Conservation (phyloP, 1,139 yeast genomes). For the Blastobotrys aristatus region DNA sequence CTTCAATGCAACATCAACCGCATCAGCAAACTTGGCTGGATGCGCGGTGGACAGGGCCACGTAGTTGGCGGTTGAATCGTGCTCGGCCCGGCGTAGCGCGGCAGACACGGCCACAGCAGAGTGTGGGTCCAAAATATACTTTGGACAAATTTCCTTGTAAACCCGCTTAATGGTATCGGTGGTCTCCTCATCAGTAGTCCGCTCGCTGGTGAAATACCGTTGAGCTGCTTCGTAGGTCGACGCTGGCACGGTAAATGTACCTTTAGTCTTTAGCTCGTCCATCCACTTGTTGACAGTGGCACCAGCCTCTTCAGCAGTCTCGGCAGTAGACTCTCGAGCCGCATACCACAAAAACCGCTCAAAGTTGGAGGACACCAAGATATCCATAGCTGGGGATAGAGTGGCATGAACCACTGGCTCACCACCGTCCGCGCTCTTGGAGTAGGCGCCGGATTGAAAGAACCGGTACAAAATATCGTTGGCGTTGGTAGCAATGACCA, state of each 20-base stretch:
- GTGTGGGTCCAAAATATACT: constrained; percentile 92
- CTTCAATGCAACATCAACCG: constrained; percentile 75
- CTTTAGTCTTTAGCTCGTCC: constrained; percentile 66
- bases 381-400: constrained; percentile 97
- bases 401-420: constrained; percentile 77
- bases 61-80: constrained; percentile 45
- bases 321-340: constrained; percentile 62
- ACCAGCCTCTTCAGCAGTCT: constrained; percentile 69
- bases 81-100: constrained; percentile 57
- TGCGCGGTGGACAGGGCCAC: constrained; percentile 94
- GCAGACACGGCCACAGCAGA: constrained; percentile 91
- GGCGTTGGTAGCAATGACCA: constrained; percentile 92
- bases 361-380: constrained; percentile 87
- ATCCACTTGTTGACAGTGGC: constrained; percentile 68
- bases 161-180: constrained; percentile 65
- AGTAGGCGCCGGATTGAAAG: constrained; percentile 77
- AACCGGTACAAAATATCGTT: constrained; percentile 93
- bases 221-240: constrained; percentile 63
- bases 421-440: constrained; percentile 40
- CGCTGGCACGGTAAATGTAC: constrained; percentile 67
- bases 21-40: constrained; percentile 97
- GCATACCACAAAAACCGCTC: constrained; percentile 95
- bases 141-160: constrained; percentile 55
- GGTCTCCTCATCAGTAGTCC: constrained; percentile 76
- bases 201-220: constrained; percentile 66